A percentile compares a stretch with the other conserved stretches of the same genome.
Evolutionary conservation across 768 basidiomycete species (phyloP).

Genomic region (Russula ochroleuca): DNA sequence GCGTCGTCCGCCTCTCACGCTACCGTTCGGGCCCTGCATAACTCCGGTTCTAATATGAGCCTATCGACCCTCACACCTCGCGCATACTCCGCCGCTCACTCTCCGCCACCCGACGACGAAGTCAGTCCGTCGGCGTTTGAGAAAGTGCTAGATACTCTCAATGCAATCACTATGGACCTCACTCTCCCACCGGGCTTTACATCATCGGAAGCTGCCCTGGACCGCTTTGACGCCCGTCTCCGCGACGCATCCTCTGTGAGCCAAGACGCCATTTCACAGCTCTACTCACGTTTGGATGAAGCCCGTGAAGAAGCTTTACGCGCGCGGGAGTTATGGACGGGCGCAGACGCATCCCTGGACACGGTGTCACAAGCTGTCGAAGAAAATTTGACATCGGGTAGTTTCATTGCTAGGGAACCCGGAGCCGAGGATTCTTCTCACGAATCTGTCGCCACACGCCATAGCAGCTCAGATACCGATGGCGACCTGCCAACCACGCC

Average conservation of each 20-base stretch:
- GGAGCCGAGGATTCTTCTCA: constrained; percentile 6
- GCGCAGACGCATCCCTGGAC: constrained; percentile 44
- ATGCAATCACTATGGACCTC: constrained; percentile 42
- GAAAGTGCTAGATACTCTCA: constrained; percentile 52
- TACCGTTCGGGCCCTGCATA: constrained; percentile 46
- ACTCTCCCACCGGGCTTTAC: constrained; percentile 28
- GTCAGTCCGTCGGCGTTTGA: constrained; percentile 37
- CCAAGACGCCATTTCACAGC: constrained; percentile 45
- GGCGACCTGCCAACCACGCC: constrained; percentile 5
- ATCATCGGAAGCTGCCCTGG: constrained; percentile 41
- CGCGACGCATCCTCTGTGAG: constrained; percentile 47
- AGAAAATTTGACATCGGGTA: constrained; percentile 36
- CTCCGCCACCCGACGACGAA: constrained; percentile 38
- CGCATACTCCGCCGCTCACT: constrained; percentile 3
- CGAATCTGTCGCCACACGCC: constrained; percentile 9
- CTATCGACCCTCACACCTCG: constrained; percentile 33
- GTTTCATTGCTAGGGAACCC: background rate
- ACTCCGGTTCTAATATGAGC: constrained; percentile 46
- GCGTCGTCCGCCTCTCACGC: constrained; percentile 52
- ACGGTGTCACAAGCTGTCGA: constrained; percentile 43
- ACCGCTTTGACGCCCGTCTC: constrained; percentile 44
- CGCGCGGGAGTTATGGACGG: constrained; percentile 44
- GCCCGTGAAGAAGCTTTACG: constrained; percentile 46
- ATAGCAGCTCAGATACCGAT: constrained; percentile 16
- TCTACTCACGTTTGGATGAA: constrained; percentile 52